Evolutionary conservation across 805 yeast species (phyloP).

Genomic region (Saccharomycopsis amapae): DNA sequence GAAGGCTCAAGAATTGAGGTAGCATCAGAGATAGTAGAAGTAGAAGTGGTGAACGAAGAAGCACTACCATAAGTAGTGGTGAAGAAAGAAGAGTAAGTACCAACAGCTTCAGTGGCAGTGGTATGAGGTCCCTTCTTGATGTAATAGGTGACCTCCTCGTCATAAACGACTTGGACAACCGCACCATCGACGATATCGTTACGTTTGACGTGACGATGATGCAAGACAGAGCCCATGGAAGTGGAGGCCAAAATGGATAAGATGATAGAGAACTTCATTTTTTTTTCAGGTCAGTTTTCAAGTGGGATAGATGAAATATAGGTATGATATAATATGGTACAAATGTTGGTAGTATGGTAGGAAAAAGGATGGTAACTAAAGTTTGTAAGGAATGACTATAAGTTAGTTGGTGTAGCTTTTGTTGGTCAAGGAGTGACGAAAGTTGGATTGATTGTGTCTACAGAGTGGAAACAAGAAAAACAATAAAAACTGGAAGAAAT

Average conservation of each 20-base stretch:
- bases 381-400: no score
- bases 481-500: no score
- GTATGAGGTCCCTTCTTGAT: slow-evolving; percentile 10
- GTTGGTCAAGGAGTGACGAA: slow-evolving; percentile 4
- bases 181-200: neutral
- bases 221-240: neutral
- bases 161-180: slow-evolving; percentile 8
- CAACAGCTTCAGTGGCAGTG: neutral
- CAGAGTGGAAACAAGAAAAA: no score
- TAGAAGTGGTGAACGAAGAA: neutral
- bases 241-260: neutral
- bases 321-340: no score
- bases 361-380: no score
- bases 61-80: neutral
- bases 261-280: neutral
- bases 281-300: neutral
- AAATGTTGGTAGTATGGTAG: no score
- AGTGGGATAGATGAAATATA: no score
- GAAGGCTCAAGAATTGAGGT: neutral
- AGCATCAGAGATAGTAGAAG: neutral
- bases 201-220: slow-evolving; percentile 11
- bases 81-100: neutral
- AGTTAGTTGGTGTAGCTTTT: no score
- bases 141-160: slow-evolving; percentile 8
- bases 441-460: no score